These are phyloP conservation scores for Dimocarpus longan DNA, from an alignment of 345 rosid genomes.

Conservation along the genomic window DNA sequence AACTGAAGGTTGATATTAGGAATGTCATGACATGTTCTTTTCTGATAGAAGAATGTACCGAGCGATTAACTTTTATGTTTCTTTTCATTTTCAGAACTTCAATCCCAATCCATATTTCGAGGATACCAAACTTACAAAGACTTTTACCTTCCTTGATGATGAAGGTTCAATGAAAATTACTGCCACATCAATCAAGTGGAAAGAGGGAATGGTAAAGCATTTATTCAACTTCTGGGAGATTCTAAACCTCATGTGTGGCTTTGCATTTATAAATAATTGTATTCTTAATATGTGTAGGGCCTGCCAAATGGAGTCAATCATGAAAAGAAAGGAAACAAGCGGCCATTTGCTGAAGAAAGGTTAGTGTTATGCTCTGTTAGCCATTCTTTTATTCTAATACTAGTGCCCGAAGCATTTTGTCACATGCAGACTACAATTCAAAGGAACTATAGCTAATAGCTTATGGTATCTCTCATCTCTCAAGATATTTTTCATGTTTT, in stretches of 20 bases:
- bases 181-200: conserved; percentile 87
- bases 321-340: conserved; percentile 89
- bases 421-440: neutral
- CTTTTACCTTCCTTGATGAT: conserved; percentile 81
- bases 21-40: neutral
- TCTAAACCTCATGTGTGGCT: conserved; percentile 4
- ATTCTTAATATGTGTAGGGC: conserved; percentile 51
- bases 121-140: conserved; percentile 75
- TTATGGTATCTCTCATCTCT: neutral
- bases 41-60: conserved; percentile 1
- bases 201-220: conserved; percentile 74
- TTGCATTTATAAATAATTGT: conserved; percentile 16
- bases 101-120: conserved; percentile 81
- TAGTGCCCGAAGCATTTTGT: neutral
- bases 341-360: conserved; percentile 75
- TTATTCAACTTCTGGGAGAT: neutral
- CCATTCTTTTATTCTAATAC: neutral
- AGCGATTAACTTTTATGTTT: neutral
- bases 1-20: neutral
- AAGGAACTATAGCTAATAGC: neutral
- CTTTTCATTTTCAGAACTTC: conserved; percentile 57
- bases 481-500: neutral
- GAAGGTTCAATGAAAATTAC: conserved; percentile 81
- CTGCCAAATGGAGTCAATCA: conserved; percentile 79
- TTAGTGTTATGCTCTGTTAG: conserved; percentile 25